Evolutionary conservation across 805 yeast species (phyloP).

Genomic region (Zygoascus flipseniorum): DNA sequence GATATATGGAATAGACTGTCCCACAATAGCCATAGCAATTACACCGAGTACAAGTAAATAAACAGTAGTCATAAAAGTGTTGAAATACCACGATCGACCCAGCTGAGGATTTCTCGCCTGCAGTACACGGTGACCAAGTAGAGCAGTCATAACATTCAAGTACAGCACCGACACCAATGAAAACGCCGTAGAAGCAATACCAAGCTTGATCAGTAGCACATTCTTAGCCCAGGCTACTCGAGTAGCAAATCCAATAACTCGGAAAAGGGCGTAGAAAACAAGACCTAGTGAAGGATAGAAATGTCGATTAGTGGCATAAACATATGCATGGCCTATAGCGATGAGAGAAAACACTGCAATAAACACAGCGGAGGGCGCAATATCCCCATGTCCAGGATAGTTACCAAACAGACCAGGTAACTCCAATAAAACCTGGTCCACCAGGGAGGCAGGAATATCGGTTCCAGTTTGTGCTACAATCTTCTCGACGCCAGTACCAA

Average conservation of each 20-base stretch:
- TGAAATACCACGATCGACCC: slow-evolving; percentile 44
- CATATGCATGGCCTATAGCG: slow-evolving; percentile 36
- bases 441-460: slow-evolving; percentile 11
- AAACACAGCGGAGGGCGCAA: slow-evolving; percentile 54
- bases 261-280: slow-evolving; percentile 42
- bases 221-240: slow-evolving; percentile 55
- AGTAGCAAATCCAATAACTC: slow-evolving; percentile 50
- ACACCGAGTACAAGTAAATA: slow-evolving; percentile 50
- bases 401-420: slow-evolving; percentile 46
- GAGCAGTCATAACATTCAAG: slow-evolving; percentile 50
- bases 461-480: slow-evolving; percentile 11
- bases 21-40: slow-evolving; percentile 60
- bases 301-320: slow-evolving; percentile 42
- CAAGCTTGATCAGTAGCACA: slow-evolving; percentile 37
- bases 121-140: slow-evolving; percentile 63
- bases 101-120: slow-evolving; percentile 72
- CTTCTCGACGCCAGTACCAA: slow-evolving; percentile 24
- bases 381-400: slow-evolving; percentile 46
- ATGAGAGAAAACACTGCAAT: slow-evolving; percentile 44
- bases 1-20: slow-evolving; percentile 51
- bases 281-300: slow-evolving; percentile 50
- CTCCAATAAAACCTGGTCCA: slow-evolving; percentile 15
- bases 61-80: slow-evolving; percentile 40
- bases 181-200: slow-evolving; percentile 50
- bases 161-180: slow-evolving; percentile 50